These are phyloP conservation scores for Teunomyces funiuensis DNA, from an alignment of 805 yeast species.

Conservation along the genomic window DNA sequence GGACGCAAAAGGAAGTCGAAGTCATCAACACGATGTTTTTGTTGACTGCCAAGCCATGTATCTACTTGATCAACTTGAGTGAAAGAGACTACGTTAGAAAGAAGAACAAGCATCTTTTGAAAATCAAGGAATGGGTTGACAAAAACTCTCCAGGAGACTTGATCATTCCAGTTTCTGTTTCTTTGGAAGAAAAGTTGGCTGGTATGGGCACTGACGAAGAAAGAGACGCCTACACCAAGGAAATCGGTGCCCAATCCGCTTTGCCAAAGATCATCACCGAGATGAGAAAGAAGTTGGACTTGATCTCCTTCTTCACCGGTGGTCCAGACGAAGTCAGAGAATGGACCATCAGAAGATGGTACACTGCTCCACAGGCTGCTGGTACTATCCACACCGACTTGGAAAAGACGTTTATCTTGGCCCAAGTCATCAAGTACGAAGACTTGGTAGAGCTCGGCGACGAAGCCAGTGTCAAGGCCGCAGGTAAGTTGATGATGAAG, in stretches of 20 bases:
- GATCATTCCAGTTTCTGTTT: slow-evolving; percentile 90
- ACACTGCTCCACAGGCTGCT: slow-evolving; percentile 98
- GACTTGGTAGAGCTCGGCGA: slow-evolving; percentile 74
- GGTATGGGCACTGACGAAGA: slow-evolving; percentile 83
- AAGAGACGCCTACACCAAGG: slow-evolving; percentile 73
- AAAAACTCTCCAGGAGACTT: slow-evolving; percentile 78
- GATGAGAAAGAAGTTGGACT: slow-evolving; percentile 83
- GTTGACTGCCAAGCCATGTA: slow-evolving; percentile 93
- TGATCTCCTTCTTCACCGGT: slow-evolving; percentile 93
- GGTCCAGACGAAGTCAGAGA: slow-evolving; percentile 97
- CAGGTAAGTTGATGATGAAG: slow-evolving; percentile 86
- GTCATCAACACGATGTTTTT: slow-evolving; percentile 80
- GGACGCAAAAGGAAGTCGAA: slow-evolving; percentile 92
- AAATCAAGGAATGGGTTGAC: slow-evolving; percentile 89
- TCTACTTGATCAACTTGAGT: slow-evolving; percentile 85
- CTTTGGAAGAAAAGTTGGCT: slow-evolving; percentile 88
- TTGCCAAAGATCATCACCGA: slow-evolving; percentile 82
- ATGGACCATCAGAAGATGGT: slow-evolving; percentile 93
- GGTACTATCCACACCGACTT: slow-evolving; percentile 97
- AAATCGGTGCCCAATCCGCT: slow-evolving; percentile 70
- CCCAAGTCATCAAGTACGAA: slow-evolving; percentile 83
- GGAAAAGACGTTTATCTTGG: slow-evolving; percentile 91
- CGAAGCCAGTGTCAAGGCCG: slow-evolving; percentile 78
- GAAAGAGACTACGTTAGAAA: slow-evolving; percentile 86
- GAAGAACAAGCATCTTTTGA: slow-evolving; percentile 81